phyloP scores from a whole-genome alignment of 2,329 filamentous ascomycete species.

The Pyricularia sp. region DNA sequence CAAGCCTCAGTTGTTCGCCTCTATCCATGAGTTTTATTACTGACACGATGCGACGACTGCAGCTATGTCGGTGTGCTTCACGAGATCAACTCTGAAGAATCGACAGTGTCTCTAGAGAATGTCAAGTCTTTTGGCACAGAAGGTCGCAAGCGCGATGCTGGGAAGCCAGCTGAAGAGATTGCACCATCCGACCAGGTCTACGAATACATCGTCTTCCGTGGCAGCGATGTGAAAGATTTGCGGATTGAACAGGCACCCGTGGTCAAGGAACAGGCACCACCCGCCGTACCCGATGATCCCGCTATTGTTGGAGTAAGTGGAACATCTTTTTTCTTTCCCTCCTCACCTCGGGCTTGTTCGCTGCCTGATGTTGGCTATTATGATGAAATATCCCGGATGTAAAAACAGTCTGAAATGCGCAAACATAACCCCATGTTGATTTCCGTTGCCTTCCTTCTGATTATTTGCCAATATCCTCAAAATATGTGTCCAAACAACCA shows the following conservation, averaged over 20 bases:
- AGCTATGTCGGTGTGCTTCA: slow-evolving; percentile 95
- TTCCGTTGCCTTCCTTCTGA: slow-evolving; percentile 99
- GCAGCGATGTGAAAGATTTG: slow-evolving; percentile 96
- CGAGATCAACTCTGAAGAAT: slow-evolving; percentile 96
- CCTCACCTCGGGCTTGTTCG: slow-evolving; percentile 5
- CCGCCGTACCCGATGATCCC: slow-evolving; percentile 83
- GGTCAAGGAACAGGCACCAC: slow-evolving; percentile 64
- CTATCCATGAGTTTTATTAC: slow-evolving; percentile 22
- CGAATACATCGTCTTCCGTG: slow-evolving; percentile 97
- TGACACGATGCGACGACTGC: slow-evolving; percentile 9
- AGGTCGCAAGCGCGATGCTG: slow-evolving; percentile 53
- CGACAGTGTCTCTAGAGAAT: slow-evolving; percentile 94
- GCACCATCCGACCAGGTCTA: slow-evolving; percentile 79
- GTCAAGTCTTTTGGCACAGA: slow-evolving; percentile 92
- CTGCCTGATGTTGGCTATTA: slow-evolving; percentile 26
- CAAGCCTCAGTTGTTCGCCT: slow-evolving; percentile 6
- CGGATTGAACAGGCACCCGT: slow-evolving; percentile 78
- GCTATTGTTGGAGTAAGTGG: slow-evolving; percentile 95
- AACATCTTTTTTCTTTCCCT: slow-evolving; percentile 6
- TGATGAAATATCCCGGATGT: slow-evolving; percentile 99
- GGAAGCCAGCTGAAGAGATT: slow-evolving; percentile 72
- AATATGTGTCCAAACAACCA: not conserved
- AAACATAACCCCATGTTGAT: slow-evolving; percentile 74
- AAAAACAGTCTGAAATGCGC: slow-evolving; percentile 88
- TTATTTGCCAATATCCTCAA: slow-evolving; percentile 20